Evolutionary conservation across 2,329 filamentous ascomycete genomes (phyloP), one percentile per base, ranked within the genome.

Genomic region (Passalora sequoiae): DNA sequence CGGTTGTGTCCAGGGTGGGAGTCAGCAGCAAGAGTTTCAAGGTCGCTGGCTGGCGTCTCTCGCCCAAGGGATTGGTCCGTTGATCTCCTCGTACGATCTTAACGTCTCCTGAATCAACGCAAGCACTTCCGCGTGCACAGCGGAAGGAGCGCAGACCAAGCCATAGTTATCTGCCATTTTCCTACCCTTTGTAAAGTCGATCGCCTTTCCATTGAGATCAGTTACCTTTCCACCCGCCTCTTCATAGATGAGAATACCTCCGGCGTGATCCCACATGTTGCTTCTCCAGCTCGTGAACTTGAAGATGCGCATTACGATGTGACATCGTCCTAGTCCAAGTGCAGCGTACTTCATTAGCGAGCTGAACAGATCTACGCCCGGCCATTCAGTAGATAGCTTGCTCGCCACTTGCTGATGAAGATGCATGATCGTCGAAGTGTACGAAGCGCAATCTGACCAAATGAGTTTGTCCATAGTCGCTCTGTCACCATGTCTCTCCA

Each of bases 211-310:
- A 21, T 72, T 59, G 32, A 77, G 58, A 56, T 78, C 75, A 2
- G 66, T 72, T 17, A 78, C 68, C 37, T 66, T 61, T 6, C 70
- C 72, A 5, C 75, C 75, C 1, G 69, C 65, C 54, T 78, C 75
- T 43, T 70, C 59, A 41, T 67, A 71, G 31, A 78, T 66, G 19
- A 77, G 56, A 52, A 74, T 69, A 0, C 74, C 74, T 4, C 74
- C 74, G 1, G 72, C 72, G 58, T 78, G 75, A 56, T 78, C 75
- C 74, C 75, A 78, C n/a, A 75, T 63, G 44, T 58, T 55, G 3
- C 52, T 55, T 16, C 52, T 33, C 54, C 54, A 57, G 32, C 47
- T 54, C 2, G 43, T 44, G 24, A 46, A 53, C 21, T 51, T 50
- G 49, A 57, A 57, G 13, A 57, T 52, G 6, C 54, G 49, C 9